Base-by-base conservation (phyloP, 169 alveolate genomes). In the Cryptosporidium andersoni region DNA sequence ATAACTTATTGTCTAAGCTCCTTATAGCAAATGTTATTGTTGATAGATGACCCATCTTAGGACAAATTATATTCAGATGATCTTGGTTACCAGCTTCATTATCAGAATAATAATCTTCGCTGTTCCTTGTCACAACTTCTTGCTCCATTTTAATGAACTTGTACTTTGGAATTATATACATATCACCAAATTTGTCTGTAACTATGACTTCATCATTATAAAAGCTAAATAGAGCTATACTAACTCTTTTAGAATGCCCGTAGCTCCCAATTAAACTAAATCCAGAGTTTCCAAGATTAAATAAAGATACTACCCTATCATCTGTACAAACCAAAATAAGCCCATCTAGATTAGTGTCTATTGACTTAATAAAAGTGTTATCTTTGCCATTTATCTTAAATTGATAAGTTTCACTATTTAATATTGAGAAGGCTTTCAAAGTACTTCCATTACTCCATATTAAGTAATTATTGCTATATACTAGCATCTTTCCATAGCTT, bases 161-260 rank as follows among this genome's bases (percentile, higher is more conserved):
- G 39, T 1, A 11, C 11, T 11, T 16, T 34, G 39, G 65, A 16
- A 74, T 25, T 53, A 6, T 12, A 64, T 74, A 74, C n/a, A 62
- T 43, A 74, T 74, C 85, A 14, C 85, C 85, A 60, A 74, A 74
- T 40, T 74, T 74, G 25, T 74, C 85, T 9, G 56, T 40, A 25
- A 74, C 16, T 25, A 74, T 42, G 6, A 74, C 25, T 56, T 74
- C 68, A 5, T 60, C 40, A 34, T 36, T 74, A 56, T 56, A 36
- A 16, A 60, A 49, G 3, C 16, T 56, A 42, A 6, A 42, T 25
- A 74, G 55, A 3, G 85, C 55, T 9, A 14, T 74, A 74, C 34
- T 16, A 3, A 36, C 52, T 47, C 85, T 74, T 43, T 74, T 74
- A 6, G 66, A 62, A 25, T 74, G 85, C 2, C 43, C 5, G 40